A percentile compares a stretch with the other conserved stretches of the same genome.
phyloP scores from a whole-genome alignment of 805 yeast genomes.

The Babjeviella inositovora region DNA sequence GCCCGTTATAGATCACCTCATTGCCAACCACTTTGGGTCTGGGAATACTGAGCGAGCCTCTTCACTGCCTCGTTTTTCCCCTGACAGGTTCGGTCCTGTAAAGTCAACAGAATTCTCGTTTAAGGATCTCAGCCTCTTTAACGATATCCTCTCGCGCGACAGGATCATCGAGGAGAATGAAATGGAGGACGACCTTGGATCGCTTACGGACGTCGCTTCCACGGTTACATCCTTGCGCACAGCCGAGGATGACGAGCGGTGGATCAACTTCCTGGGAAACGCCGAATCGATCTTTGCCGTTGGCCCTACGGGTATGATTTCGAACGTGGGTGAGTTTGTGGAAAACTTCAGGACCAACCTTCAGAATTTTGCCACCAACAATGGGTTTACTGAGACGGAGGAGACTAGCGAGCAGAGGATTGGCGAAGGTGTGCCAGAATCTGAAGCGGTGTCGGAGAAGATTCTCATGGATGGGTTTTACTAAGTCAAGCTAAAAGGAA shows the following conservation, averaged over 20 bases:
- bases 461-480: constrained; percentile 3
- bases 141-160: constrained; percentile 15
- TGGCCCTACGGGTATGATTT: constrained; percentile 60
- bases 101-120: constrained; percentile 8
- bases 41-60: constrained; percentile 1
- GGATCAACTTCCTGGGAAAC: constrained; percentile 33
- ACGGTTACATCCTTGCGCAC: constrained; percentile 2
- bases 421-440: background rate
- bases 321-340: constrained; percentile 45
- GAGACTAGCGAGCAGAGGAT: background rate
- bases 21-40: constrained; percentile 47
- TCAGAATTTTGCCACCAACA: background rate
- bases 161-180: constrained; percentile 17
- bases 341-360: constrained; percentile 18
- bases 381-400: background rate
- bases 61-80: constrained; percentile 1
- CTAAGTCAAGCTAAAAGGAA: constrained; percentile 5
- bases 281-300: constrained; percentile 25
- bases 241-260: constrained; percentile 16
- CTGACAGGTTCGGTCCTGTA: constrained; percentile 6
- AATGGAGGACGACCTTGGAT: constrained; percentile 11
- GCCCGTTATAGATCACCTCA: constrained; percentile 79
- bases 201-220: background rate
- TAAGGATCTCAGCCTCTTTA: constrained; percentile 11
- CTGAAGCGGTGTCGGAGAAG: background rate